A percentile compares a stretch with the other conserved stretches of the same genome.
These are phyloP conservation scores for Entelexis sorbosivorans DNA, from an alignment of 1,139 yeast species.

Conservation along the genomic window DNA sequence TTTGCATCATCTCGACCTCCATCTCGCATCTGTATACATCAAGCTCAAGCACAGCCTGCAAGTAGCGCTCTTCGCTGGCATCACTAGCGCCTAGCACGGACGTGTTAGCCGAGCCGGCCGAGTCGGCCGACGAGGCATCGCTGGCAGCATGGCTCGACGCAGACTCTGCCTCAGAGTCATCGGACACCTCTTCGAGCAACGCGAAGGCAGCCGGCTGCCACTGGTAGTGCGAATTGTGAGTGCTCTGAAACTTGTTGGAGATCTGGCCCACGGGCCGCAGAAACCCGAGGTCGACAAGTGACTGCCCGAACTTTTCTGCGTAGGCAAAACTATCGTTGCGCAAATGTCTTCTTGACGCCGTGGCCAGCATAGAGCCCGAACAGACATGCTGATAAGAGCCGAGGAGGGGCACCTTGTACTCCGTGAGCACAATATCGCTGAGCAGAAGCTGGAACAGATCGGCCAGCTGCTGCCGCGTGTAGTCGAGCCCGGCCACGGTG, in stretches of 20 bases:
- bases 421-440: slow-evolving; percentile 34
- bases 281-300: slow-evolving; percentile 50
- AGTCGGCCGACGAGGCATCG: neutral
- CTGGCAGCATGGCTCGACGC: neutral
- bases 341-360: slow-evolving; percentile 42
- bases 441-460: slow-evolving; percentile 37
- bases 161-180: neutral
- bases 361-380: slow-evolving; percentile 48
- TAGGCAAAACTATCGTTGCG: slow-evolving; percentile 40
- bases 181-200: slow-evolving; percentile 9
- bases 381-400: slow-evolving; percentile 54
- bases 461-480: slow-evolving; percentile 31
- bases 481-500: slow-evolving; percentile 32
- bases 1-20: slow-evolving; percentile 60
- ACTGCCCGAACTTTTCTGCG: slow-evolving; percentile 69
- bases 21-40: slow-evolving; percentile 58
- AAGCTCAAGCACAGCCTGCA: slow-evolving; percentile 41
- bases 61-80: slow-evolving; percentile 34
- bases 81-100: slow-evolving; percentile 35
- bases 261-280: slow-evolving; percentile 47
- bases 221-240: slow-evolving; percentile 59
- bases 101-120: neutral
- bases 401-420: slow-evolving; percentile 44
- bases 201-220: slow-evolving; percentile 51
- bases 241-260: slow-evolving; percentile 52